Base-by-base conservation (phyloP, 1,139 yeast species). In the Saccharomyces hybrid region DNA sequence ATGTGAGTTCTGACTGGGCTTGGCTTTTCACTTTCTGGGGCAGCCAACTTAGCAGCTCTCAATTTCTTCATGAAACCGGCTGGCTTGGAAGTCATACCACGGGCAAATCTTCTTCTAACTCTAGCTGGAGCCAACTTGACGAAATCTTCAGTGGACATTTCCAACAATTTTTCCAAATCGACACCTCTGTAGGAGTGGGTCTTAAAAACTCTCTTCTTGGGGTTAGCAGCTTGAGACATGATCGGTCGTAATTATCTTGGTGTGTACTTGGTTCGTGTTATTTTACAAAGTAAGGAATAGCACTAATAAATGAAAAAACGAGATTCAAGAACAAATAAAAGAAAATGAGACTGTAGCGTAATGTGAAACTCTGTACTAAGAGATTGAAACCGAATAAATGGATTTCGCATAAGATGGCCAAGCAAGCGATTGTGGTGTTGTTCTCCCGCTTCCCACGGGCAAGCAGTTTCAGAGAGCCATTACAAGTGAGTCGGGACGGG, bases 171-270 rank as follows among this genome's bases (percentile, higher is more conserved):
- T 75, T 86, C 86, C 75, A 95, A 88, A 78, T 91, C 97, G 75
- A 93, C 96, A 78, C 99, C 99, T 80, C 95, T 91, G 96, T 83
- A 93, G 73, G 96, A 84, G 88, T 91, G 91, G 82, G 96, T 83
- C 85, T 87, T 90, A 87, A 91, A 90, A 78, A 77, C 77, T 86
- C 95, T 85, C 89, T 84, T 88, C 86, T 85, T 88, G 74, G 71
- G 72, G 63, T 71, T 61, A 55, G 68, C 68, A 59, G 69, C 66
- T 50, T 50, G 52, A 62, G 72, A 68, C 72, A 69, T 69, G 56
- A 51, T 58, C 47, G 50, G 47, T 48, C 53, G 12, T 49, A 42
- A 44, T 31, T 46, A 34, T 21, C 48, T 54, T 50, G 47, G 42
- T 48, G 14, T 38, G 14, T 48, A 24, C 31, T 26, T 28, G 19